phyloP scores from a whole-genome alignment of 129 eudicot species.

The Artemisia argyi region DNA sequence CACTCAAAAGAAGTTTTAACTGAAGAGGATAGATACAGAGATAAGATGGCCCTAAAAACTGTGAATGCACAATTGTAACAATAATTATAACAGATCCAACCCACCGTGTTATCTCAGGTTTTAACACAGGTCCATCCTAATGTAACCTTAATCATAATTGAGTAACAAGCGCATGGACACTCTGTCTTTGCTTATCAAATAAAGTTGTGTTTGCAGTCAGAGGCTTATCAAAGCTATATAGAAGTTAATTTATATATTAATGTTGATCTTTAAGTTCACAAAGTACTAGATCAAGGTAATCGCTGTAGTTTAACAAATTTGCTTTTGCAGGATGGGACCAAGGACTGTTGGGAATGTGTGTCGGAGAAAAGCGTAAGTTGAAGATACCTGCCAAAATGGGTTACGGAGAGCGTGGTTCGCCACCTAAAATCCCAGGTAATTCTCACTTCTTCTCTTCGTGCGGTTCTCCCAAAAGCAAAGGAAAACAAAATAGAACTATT shows the following conservation, averaged over 20 bases:
- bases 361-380: conserved; percentile 92
- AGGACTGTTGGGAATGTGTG: conserved; percentile 93
- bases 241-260: background rate
- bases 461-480: background rate
- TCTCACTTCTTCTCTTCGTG: background rate
- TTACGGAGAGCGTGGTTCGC: conserved; percentile 90
- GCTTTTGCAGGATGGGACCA: conserved; percentile 92
- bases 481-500: background rate
- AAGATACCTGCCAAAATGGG: conserved; percentile 96
- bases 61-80: background rate
- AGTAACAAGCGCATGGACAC: background rate
- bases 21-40: conserved; percentile 16
- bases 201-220: background rate
- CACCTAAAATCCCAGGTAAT: conserved; percentile 94
- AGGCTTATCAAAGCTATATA: background rate
- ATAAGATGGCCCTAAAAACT: background rate
- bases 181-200: background rate
- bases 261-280: background rate
- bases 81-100: background rate
- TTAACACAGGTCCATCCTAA: background rate
- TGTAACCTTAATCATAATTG: background rate
- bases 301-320: background rate
- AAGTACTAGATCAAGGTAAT: background rate
- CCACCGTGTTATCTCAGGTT: background rate
- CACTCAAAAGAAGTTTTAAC: background rate